Evolutionary conservation across 495 filamentous ascomycete genomes (phyloP).

Genomic region (Rhizodiscina lignyota): DNA sequence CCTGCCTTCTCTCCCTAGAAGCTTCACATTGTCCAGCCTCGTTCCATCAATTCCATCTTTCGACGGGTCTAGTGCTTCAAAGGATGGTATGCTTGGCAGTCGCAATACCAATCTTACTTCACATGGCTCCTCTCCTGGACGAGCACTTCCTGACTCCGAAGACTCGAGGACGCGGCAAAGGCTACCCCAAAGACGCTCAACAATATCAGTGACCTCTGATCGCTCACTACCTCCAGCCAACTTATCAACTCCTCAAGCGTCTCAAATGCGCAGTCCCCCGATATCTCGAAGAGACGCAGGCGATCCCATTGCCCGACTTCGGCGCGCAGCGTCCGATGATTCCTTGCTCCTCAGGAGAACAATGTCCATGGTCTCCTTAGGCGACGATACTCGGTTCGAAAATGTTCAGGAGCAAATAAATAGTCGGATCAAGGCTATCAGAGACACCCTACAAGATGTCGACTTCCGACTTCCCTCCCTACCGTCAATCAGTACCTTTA

Average conservation of each 20-base stretch:
- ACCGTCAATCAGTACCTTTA: slow-evolving; percentile 17
- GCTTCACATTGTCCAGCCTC: not conserved
- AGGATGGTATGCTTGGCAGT: no score
- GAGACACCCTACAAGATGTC: slow-evolving; percentile 68
- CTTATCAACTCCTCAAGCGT: not conserved
- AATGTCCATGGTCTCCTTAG: slow-evolving; percentile 65
- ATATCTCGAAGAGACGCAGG: not conserved
- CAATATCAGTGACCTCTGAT: not conserved
- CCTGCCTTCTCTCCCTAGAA: not conserved
- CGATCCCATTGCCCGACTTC: slow-evolving; percentile 21
- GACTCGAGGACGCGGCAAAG: not conserved
- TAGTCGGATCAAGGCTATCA: slow-evolving; percentile 77
- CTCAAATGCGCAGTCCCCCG: not conserved
- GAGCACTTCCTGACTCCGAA: no score
- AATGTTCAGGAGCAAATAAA: slow-evolving; percentile 69
- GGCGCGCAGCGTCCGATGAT: slow-evolving; percentile 56
- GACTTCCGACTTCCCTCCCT: slow-evolving; percentile 54
- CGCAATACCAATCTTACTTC: no score
- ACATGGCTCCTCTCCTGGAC: no score
- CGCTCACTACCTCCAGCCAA: not conserved
- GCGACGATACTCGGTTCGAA: slow-evolving; percentile 71
- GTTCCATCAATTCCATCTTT: no score
- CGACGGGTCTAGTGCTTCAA: no score
- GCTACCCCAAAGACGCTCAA: not conserved
- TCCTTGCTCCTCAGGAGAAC: slow-evolving; percentile 40